Percentiles rank a stretch among this genome's conserved stretches.
These are phyloP conservation scores for Pholiota conissans DNA, from an alignment of 768 basidiomycete species.

Conservation along the genomic window DNA sequence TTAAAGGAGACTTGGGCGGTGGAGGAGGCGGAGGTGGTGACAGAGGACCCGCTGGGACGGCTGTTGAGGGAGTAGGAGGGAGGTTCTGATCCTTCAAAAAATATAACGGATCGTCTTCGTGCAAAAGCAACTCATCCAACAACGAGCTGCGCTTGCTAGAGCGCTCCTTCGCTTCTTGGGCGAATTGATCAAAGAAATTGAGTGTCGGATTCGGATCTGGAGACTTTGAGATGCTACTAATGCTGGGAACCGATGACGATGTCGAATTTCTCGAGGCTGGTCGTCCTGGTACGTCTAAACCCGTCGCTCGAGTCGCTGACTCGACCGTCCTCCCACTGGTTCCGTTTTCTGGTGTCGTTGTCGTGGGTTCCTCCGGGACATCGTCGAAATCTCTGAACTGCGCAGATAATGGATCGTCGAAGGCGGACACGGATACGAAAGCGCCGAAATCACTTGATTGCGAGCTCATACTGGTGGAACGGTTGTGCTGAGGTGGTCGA, in stretches of 20 bases:
- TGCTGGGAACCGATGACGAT: not conserved
- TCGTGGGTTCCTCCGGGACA: not conserved
- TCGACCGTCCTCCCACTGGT: no score
- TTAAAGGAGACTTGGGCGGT: not conserved
- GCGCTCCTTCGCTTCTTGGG: conserved; percentile 53
- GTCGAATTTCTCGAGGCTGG: not conserved
- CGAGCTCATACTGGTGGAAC: conserved; percentile 22
- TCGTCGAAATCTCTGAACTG: conserved; percentile 13
- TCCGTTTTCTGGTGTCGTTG: conserved; percentile 5
- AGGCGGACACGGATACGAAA: conserved; percentile 56
- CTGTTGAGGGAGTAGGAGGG: not conserved
- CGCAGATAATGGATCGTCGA: conserved; percentile 49
- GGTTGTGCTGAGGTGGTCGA: conserved; percentile 4
- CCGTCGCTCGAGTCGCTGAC: not conserved
- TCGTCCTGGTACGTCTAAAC: not conserved
- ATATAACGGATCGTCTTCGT: conserved; percentile 73
- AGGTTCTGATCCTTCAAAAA: conserved; percentile 38
- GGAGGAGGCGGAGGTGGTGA: not conserved
- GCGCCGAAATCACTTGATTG: conserved; percentile 58
- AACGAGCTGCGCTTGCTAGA: conserved; percentile 53
- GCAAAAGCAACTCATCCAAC: conserved; percentile 62
- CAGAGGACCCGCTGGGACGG: not conserved
- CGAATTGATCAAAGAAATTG: conserved; percentile 63
- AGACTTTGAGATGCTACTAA: conserved; percentile 2
- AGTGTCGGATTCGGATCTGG: conserved; percentile 30